Base-by-base conservation (phyloP, 352 stramenopile genomes). In the Elongisporangium undulatum region DNA sequence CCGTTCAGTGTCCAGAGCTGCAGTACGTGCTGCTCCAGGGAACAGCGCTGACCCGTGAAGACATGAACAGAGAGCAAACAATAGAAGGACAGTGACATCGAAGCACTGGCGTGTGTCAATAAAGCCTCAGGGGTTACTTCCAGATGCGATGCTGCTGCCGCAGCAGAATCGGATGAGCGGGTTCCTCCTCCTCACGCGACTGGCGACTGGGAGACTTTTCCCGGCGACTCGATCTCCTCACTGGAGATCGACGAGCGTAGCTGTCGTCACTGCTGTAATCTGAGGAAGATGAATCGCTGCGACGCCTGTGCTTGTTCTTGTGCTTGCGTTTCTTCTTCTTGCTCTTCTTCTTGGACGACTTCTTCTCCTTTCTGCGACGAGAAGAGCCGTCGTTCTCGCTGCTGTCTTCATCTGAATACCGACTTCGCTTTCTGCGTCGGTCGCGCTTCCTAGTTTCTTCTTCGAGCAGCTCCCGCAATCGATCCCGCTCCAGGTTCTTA, bases 1-100 rank as follows among this genome's bases (percentile, higher is more conserved):
- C 57, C 16, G 55, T 87, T 34, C 50, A 71, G 8, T 90, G 78
- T 15, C 74, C 79, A 4, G 71, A 67, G 22, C 61, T 90, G 26
- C 61, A 69, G 19, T 19, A 57, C 20, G 68, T 63, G 0, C 65
- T 76, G 2, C 53, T 90, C 49, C 64, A 84, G 61, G 82, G 80
- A 48, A 80, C 80, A 0, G 65, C 58, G 8, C 55, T 92, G 16
- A 59, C 26, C 0, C n/a, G 67, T 3, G 58, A 75, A 13, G 72
- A 90, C 55, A 59, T 90, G 2, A 65, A 63, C n/a, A 56, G 17
- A n/a, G 16, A 38, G 10, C 61, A 75, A 65, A 21, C 38, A 55
- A 20, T 41, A 61, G 16, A 17, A 23, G 29, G 2, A 55, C 21
- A 29, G n/a, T 58, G 6, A 16, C 41, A 52, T 49, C 16, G 23